Percentiles rank a stretch among this genome's conserved stretches.
Conservation (phyloP, 306 rosid species). For the Acacia melanoxylon region DNA sequence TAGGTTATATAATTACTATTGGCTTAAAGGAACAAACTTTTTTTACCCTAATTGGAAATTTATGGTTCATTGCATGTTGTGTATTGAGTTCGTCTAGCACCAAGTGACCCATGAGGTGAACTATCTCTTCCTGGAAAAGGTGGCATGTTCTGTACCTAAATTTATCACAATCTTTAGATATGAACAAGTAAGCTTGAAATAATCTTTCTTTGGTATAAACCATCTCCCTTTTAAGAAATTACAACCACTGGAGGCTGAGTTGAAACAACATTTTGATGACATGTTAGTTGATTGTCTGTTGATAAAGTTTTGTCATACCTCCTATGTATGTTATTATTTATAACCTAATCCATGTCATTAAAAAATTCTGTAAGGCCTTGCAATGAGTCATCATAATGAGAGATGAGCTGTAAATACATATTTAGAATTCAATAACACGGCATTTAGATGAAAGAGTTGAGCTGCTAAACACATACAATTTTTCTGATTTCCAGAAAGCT, state of each 20-base stretch:
- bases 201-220: background rate
- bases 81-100: background rate
- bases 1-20: background rate
- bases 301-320: background rate
- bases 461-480: background rate
- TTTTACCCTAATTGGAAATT: background rate
- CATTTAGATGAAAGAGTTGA: background rate
- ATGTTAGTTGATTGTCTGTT: background rate
- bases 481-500: constrained; percentile 9
- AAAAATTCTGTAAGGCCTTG: background rate
- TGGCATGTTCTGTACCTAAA: background rate
- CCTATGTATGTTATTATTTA: background rate
- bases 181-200: background rate
- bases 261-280: background rate
- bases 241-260: background rate
- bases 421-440: background rate
- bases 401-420: background rate
- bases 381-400: background rate
- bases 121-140: background rate
- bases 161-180: constrained; percentile 8
- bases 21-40: background rate
- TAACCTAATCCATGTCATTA: background rate
- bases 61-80: background rate
- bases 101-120: constrained; percentile 1
- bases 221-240: constrained; percentile 4